phyloP scores from a whole-genome alignment of 2,329 filamentous ascomycete genomes.

The Aspergillus viridinutans region DNA sequence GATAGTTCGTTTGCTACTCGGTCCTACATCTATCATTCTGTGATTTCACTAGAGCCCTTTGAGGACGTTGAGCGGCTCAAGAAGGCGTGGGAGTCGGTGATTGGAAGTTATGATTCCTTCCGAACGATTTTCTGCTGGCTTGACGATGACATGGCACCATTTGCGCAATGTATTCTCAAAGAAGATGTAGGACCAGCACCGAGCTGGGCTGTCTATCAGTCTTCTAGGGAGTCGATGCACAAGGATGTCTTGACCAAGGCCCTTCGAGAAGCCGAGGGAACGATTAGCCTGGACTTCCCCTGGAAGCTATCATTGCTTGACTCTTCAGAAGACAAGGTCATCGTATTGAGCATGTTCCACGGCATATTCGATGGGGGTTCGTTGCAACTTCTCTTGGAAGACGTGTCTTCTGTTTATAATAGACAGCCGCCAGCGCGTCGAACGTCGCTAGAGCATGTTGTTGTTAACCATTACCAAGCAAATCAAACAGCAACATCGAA shows the following conservation, averaged over 20 bases:
- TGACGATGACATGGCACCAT: conserved; percentile 32
- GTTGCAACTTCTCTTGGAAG: conserved; percentile 29
- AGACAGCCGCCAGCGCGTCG: conserved; percentile 8
- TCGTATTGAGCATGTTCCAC: conserved; percentile 35
- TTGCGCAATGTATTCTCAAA: conserved; percentile 31
- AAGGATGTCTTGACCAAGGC: conserved; percentile 18
- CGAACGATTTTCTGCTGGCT: conserved; percentile 29
- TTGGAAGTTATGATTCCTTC: conserved; percentile 29
- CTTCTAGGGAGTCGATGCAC: conserved; percentile 5
- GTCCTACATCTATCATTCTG: conserved; percentile 32
- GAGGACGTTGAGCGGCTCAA: conserved; percentile 21
- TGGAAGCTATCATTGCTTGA: conserved; percentile 23
- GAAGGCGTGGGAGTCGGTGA: conserved; percentile 21
- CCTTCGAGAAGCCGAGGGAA: conserved; percentile 15
- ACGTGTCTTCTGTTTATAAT: conserved; percentile 24
- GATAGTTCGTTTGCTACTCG: conserved; percentile 11
- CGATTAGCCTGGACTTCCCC: conserved; percentile 16
- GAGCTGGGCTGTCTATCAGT: conserved; percentile 15
- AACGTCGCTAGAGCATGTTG: conserved; percentile 22
- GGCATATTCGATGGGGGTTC: conserved; percentile 38
- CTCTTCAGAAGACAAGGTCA: background rate
- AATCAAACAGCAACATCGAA: conserved; percentile 14
- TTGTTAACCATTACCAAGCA: conserved; percentile 22
- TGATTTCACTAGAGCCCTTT: conserved; percentile 20
- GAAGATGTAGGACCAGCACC: conserved; percentile 6